A percentile compares a stretch with the other conserved stretches of the same genome.
Evolutionary conservation across 2,329 filamentous ascomycete genomes (phyloP).

Genomic region (Sporothrix euskadiensis): DNA sequence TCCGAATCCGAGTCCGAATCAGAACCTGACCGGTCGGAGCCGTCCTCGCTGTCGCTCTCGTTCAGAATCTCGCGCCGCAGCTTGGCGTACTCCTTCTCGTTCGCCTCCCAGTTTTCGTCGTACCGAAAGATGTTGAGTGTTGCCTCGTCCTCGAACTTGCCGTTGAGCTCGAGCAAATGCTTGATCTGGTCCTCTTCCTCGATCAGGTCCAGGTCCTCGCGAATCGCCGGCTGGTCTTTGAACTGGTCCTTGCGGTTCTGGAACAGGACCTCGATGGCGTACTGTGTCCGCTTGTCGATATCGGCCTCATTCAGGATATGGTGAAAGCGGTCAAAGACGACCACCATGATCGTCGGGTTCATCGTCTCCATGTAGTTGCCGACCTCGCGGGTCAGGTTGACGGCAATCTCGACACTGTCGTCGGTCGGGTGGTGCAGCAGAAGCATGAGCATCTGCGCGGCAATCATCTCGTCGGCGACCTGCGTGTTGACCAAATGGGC

Average conservation of each 20-base stretch:
- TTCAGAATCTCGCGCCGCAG: slow-evolving; percentile 92
- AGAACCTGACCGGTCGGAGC: slow-evolving; percentile 58
- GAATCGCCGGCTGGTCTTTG: slow-evolving; percentile 88
- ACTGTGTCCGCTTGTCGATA: slow-evolving; percentile 97
- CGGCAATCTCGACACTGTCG: slow-evolving; percentile 96
- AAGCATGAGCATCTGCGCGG: slow-evolving; percentile 88
- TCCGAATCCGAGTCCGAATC: slow-evolving; percentile 44
- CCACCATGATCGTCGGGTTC: slow-evolving; percentile 82
- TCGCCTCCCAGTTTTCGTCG: slow-evolving; percentile 83
- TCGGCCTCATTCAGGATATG: slow-evolving; percentile 94
- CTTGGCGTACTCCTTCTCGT: slow-evolving; percentile 86
- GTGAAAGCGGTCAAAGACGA: slow-evolving; percentile 93
- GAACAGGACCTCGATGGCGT: slow-evolving; percentile 98
- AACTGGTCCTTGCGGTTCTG: slow-evolving; percentile 95
- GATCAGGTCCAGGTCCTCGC: slow-evolving; percentile 89
- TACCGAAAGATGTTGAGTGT: slow-evolving; percentile 94
- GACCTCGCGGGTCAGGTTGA: slow-evolving; percentile 88
- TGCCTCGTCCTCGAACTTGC: slow-evolving; percentile 81
- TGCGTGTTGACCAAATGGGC: slow-evolving; percentile 96
- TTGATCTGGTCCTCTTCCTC: slow-evolving; percentile 99
- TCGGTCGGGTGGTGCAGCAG: slow-evolving; percentile 94
- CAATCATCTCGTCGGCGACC: slow-evolving; percentile 89
- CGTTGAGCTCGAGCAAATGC: slow-evolving; percentile 78
- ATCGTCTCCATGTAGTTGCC: slow-evolving; percentile 95
- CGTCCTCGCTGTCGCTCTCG: slow-evolving; percentile 75